phyloP scores from a whole-genome alignment of 495 filamentous ascomycete species.

The Penicillium robsamsonii region DNA sequence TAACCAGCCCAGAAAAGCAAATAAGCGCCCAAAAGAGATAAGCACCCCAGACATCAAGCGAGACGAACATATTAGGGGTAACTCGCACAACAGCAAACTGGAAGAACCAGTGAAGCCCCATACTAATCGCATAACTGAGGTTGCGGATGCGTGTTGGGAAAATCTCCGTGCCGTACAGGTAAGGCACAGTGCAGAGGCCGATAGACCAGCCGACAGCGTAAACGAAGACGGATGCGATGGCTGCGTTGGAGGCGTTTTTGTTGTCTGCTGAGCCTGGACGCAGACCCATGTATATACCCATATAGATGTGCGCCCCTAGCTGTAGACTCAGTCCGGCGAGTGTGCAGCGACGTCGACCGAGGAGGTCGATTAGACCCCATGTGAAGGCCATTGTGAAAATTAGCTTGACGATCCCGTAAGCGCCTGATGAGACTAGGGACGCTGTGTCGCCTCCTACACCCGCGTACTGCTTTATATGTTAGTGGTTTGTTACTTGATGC shows the following conservation, averaged over 20 bases:
- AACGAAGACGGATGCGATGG: conserved; percentile 46
- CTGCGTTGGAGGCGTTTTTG: conserved; percentile 40
- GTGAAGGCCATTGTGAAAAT: conserved; percentile 50
- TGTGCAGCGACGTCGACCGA: conserved; percentile 43
- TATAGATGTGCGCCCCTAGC: conserved; percentile 43
- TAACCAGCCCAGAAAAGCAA: conserved; percentile 39
- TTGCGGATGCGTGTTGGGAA: conserved; percentile 48
- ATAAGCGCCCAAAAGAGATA: conserved; percentile 48
- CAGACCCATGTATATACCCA: conserved; percentile 44
- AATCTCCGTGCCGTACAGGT: conserved; percentile 48
- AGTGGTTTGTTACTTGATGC: background rate
- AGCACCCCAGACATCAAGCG: conserved; percentile 44
- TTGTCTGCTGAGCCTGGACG: conserved; percentile 33
- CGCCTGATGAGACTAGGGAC: conserved; percentile 44
- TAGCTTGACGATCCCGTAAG: conserved; percentile 46
- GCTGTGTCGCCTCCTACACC: conserved; percentile 29
- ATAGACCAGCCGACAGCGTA: conserved; percentile 51
- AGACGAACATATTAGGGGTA: conserved; percentile 47
- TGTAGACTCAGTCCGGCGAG: conserved; percentile 39
- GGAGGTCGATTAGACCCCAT: conserved; percentile 44
- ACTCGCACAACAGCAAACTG: conserved; percentile 51
- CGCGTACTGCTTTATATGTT: conserved; percentile 24
- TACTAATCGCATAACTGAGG: conserved; percentile 43
- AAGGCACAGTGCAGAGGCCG: conserved; percentile 51
- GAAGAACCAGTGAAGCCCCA: conserved; percentile 49